These are phyloP conservation scores for Coniochaeta hoffmannii DNA, from an alignment of 2,329 filamentous ascomycete species.

Conservation along the genomic window DNA sequence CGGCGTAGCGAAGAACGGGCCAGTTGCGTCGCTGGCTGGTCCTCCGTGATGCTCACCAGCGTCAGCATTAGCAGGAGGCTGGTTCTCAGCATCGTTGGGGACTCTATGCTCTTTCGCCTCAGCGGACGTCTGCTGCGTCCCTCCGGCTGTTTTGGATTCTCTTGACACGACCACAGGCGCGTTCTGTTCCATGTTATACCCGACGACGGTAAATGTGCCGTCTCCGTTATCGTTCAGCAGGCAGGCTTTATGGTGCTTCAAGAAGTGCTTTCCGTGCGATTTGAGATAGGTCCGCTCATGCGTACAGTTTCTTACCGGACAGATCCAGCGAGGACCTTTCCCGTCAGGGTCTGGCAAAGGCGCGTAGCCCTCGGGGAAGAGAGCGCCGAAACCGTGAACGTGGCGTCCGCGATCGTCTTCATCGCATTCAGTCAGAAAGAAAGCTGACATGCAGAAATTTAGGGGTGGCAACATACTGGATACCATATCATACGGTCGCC, in stretches of 20 bases:
- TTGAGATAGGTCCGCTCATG: not conserved
- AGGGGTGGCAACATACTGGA: not conserved
- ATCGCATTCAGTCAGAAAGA: not conserved
- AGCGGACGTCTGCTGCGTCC: no score
- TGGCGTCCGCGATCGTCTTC: not conserved
- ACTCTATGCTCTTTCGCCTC: no score
- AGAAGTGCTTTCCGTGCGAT: not conserved
- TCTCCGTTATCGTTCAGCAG: slow-evolving; percentile 15
- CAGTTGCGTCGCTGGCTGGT: not conserved
- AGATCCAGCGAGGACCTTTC: not conserved
- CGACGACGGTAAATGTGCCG: slow-evolving; percentile 11
- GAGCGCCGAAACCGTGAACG: not conserved
- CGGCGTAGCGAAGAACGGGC: not conserved
- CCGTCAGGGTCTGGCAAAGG: not conserved
- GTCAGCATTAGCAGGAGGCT: not conserved
- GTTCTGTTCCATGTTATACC: slow-evolving; percentile 5
- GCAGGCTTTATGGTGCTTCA: not conserved
- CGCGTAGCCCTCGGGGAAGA: not conserved
- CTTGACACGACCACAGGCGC: slow-evolving; percentile 11
- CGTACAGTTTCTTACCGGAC: not conserved
- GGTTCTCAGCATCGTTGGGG: not conserved
- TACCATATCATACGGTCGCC: not conserved
- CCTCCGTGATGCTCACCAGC: not conserved
- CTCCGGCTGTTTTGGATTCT: not conserved
- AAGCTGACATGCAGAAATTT: not conserved